Base-by-base conservation (phyloP, 176 grass and related monocot species). In the Aegilops umbellulata region DNA sequence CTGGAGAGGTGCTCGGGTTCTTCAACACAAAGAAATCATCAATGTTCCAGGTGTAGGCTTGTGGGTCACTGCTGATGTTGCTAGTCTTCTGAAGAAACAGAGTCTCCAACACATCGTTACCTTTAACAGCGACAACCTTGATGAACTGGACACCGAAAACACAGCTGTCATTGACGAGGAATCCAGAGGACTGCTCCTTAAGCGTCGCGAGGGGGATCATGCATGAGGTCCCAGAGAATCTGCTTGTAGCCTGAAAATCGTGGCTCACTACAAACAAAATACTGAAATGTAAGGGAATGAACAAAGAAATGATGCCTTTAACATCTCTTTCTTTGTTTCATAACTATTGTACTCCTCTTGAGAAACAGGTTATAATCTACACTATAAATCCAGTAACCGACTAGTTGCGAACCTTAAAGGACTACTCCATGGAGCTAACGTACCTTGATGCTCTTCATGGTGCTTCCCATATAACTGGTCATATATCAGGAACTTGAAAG, bases 401-500 rank as follows among this genome's bases (percentile, higher is more conserved):
- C 36, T 57, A 80, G 10, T 14, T 12, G 15, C 0, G 10, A 22
- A 80, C 14, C 14, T 80, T 30, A 65, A 29, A 8, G 10, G 30
- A 19, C 7, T 30, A 30, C 30, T 20, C 8, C 29, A 10, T 29
- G 41, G 41, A 42, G 41, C 23, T 35, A 14, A 22, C 76, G 11
- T 69, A 83, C 80, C 47, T 77, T 32, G 80, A 23, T 71, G 19
- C 76, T 74, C 0, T 75, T 77, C 42, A 60, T 24, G 62, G 75
- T 88, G 81, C 16, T 89, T 80, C 79, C 87, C 87, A 30, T 53
- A 51, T 20, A 24, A 38, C 76, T 88, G 87, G 7, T 88, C 81
- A 88, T 84, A 84, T 71, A 89, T 80, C 76, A 42, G 6, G 17
- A 89, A 31, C 12, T 73, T 89, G 87, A 89, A 85, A 44, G 76